Evolutionary conservation across 2,329 filamentous ascomycete genomes (phyloP), one percentile per base, ranked within the genome.

Genomic region (Nemania bipapillata): DNA sequence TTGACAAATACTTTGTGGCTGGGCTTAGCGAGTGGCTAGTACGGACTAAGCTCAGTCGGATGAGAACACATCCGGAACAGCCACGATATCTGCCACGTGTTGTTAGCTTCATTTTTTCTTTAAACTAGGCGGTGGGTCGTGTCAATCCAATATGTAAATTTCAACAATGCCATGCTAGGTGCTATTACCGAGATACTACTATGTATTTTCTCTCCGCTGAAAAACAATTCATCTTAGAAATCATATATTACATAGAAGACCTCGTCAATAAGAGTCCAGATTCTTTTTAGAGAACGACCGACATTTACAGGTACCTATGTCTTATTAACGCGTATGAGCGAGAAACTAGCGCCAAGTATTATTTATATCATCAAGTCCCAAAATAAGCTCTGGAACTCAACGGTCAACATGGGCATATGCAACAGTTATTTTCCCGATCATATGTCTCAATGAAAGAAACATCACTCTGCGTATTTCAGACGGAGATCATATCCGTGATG

Each of bases 81-180:
- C 30, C 30, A 56, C 20, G 3, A 12, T 56, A 12, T 40, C 32
- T 9, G 53, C 53, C 53, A 56, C 53, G 53, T 56, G 53, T 37
- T 56, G 15, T 3, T 28, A 26, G 47, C 24, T 17, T 32, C 26
- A 26, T 22, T 40, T 37, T 56, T n/a, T 35, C 35, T 22, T 53
- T 17, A 7, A 53, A 30, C n/a, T n/a, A n/a, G n/a, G 24, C 8
- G 9, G 28, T 20, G 17, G 32, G 20, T 24, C 53, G 22, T 37
- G 32, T 56, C 53, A 26, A 26, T 22, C 20, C 22, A 56, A 24
- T 40, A 15, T 52, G 24, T 30, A 8, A 22, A 24, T 8, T 26
- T 11, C 45, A 24, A 52, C 24, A 28, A 26, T 12, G 17, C n/a
- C n/a, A 45, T 45, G 17, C 17, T n/a, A 45, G n/a, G 20, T 17